Base-by-base conservation (phyloP, 805 yeast species). In the Clavispora carvajalis region DNA sequence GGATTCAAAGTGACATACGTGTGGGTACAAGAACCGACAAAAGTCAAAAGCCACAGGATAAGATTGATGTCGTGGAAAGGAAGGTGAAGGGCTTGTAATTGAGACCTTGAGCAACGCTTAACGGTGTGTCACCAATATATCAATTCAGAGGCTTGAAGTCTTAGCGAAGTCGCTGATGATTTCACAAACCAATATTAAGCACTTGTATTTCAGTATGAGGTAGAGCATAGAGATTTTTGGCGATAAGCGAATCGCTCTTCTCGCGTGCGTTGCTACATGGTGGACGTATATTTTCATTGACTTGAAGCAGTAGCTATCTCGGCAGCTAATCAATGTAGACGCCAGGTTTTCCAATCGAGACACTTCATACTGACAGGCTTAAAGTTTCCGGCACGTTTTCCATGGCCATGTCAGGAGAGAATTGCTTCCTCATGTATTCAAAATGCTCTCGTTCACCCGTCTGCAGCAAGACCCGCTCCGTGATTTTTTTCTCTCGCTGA, bases 1-100 rank as follows among this genome's bases (percentile, higher is more conserved):
- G 96, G 57, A 79, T 88, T 38, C 96, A 89, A 58, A 79, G 87
- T 46, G 95, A 88, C 51, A 84, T 88, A 41, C 70, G 96, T 56
- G 81, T 87, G 26, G 96, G 96, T 7, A 85, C 95, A 3, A 78
- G 95, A 64, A 77, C 74, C 31, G 95, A 85, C 55, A 85, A 85
- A 62, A 54, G 54, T 11, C 95, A 85, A 57, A 69, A 78, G 15
- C 86, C 90, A 1, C 75, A 74, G 47, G 93, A 85, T 48, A 86
- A 85, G 57, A 73, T 85, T 28, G 77, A 77, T 49, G 68, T 76
- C 36, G 93, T 85, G 24, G 73, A 77, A 44, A 63, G 65, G 34
- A 82, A 82, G 49, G 44, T 59, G 37, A 42, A 49, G 44, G 28
- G 30, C 12, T 23, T 33, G 26, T 28, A 24, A 5, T n/a, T 10